phyloP scores from a whole-genome alignment of 768 basidiomycete genomes.

The Macrolepiota dolichaula region DNA sequence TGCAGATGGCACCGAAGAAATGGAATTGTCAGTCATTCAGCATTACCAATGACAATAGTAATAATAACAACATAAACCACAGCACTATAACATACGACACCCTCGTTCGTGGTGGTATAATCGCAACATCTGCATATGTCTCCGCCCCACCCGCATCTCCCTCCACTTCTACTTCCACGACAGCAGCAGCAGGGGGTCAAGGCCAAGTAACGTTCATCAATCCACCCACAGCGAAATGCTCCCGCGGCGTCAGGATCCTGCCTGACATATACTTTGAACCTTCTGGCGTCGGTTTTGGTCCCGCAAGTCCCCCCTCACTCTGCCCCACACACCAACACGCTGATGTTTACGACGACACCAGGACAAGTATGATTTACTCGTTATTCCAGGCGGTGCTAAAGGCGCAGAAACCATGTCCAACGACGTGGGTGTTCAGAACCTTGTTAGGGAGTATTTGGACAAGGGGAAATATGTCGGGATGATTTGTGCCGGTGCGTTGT shows the following conservation, averaged over 20 bases:
- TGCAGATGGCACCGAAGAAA: conserved; percentile 84
- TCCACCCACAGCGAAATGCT: conserved; percentile 57
- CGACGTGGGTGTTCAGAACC: conserved; percentile 53
- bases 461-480: conserved; percentile 65
- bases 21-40: conserved; percentile 68
- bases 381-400: conserved; percentile 77
- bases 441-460: conserved; percentile 56
- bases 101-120: conserved; percentile 71
- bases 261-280: conserved; percentile 57
- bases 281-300: conserved; percentile 32
- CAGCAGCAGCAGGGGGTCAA: background rate
- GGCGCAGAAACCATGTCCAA: conserved; percentile 73
- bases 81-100: conserved; percentile 84
- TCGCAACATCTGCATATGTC: conserved; percentile 63
- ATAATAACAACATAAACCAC: conserved; percentile 5
- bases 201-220: conserved; percentile 16
- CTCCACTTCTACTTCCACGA: background rate
- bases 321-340: background rate
- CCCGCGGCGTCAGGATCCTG: conserved; percentile 70
- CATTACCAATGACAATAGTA: background rate
- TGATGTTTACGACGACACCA: conserved; percentile 20
- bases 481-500: conserved; percentile 73
- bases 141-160: conserved; percentile 23
- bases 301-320: conserved; percentile 31
- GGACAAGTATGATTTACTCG: conserved; percentile 64